Base-by-base conservation (phyloP, 495 filamentous ascomycete genomes). In the Aspergillus baeticus region DNA sequence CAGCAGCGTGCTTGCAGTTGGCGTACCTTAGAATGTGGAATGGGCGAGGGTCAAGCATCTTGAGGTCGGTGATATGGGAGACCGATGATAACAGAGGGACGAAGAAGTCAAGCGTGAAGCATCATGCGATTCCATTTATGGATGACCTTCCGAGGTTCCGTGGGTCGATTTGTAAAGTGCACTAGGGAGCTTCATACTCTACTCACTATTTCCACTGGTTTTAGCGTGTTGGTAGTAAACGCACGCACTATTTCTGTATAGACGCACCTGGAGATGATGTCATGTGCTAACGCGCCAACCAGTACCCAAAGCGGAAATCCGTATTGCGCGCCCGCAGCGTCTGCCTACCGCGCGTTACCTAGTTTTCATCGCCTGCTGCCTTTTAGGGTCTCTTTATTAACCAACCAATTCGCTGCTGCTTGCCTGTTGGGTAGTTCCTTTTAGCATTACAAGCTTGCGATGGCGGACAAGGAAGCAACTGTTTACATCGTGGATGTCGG, bases 401-500 rank as follows among this genome's bases (percentile, higher is more conserved):
- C 21, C 26, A 48, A 23, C 20, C 26, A 48, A 23, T 21, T 44
- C 50, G 55, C 38, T 46, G 20, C 41, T 18, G 2, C 13, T 33
- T 43, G 35, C 35, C 34, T 35, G 14, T 34, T 15, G 2, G 7
- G 37, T 10, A 41, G 26, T 39, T 51, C 15, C 22, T 29, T 15
- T 45, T 14, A 29, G 17, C 21, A 13, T 39, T 38, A 31, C 52
- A 61, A 18, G 43, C 37, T 59, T 43, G 62, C 41, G 47, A 98
- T 98, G 94, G 89, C 94, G 29, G 87, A 90, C 45, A 99, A 99
- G 69, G 90, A 96, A 72, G 90, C 91, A 11, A 92, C 90, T 5
- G 85, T 98, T 14, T 99, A 95, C 70, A 85, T 98, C 62, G 70
- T 99, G 45, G 93, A 98, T 69, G 78, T 96, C 21, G 92, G 90